A percentile compares a stretch with the other conserved stretches of the same genome.
These are phyloP conservation scores for Magnolia changhungtana DNA, from an alignment of 164 flowering plant species.

Conservation along the genomic window DNA sequence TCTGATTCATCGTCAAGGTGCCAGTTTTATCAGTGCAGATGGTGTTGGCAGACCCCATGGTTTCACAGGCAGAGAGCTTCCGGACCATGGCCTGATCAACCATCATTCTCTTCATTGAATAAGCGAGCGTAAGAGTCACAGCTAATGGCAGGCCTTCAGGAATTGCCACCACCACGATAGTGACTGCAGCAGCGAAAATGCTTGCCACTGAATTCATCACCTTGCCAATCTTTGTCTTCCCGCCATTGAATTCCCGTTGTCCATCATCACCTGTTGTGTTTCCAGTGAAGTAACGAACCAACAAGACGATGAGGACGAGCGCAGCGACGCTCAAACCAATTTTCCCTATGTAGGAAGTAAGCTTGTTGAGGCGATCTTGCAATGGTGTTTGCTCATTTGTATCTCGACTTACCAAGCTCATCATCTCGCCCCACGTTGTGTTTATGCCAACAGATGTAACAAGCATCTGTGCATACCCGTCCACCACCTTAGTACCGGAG, in stretches of 20 bases:
- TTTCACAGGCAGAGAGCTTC: constrained; percentile 34
- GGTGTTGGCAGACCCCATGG: constrained; percentile 35
- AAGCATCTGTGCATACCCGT: constrained; percentile 49
- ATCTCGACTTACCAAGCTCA: constrained; percentile 47
- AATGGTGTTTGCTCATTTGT: constrained; percentile 50
- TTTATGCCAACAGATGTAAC: constrained; percentile 45
- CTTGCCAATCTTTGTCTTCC: constrained; percentile 34
- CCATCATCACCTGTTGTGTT: constrained; percentile 40
- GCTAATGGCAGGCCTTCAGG: constrained; percentile 43
- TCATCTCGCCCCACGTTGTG: constrained; percentile 48
- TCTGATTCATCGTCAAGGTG: constrained; percentile 50
- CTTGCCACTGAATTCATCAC: constrained; percentile 25
- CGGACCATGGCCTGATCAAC: constrained; percentile 36
- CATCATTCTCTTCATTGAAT: constrained; percentile 45
- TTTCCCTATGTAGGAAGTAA: constrained; percentile 51
- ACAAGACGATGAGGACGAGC: constrained; percentile 29
- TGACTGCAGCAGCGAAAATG: constrained; percentile 37
- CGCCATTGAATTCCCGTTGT: constrained; percentile 31
- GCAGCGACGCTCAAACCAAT: constrained; percentile 50
- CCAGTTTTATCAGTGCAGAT: constrained; percentile 50
- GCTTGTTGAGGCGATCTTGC: constrained; percentile 50
- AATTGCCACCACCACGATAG: constrained; percentile 41
- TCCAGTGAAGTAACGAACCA: constrained; percentile 37
- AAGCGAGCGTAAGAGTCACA: constrained; percentile 38
- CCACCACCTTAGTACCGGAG: constrained; percentile 39